Percentiles rank a stretch among this genome's conserved stretches.
Conservation (phyloP, 805 yeast species). For the Scheffersomyces lignosus region DNA sequence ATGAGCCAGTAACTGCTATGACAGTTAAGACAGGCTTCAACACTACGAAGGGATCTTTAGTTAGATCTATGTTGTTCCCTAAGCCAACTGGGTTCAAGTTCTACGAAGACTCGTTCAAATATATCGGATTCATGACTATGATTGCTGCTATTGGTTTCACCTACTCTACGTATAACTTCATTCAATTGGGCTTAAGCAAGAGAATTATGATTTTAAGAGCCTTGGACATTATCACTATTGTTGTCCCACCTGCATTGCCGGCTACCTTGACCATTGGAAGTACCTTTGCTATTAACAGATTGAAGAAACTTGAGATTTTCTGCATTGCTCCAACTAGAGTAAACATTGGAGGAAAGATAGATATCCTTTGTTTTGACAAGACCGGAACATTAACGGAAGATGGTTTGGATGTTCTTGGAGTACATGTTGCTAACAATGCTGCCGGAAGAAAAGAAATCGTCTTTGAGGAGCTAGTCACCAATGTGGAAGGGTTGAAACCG, state of each 20-base stretch:
- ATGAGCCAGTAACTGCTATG: conserved; percentile 81
- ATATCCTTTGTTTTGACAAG: conserved; percentile 89
- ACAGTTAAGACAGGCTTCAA: conserved; percentile 89
- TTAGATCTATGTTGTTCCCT: conserved; percentile 95
- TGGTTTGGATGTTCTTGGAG: conserved; percentile 82
- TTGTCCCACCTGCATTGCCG: conserved; percentile 98
- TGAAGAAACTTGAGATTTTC: conserved; percentile 64
- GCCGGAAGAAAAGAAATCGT: conserved; percentile 39
- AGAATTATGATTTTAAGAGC: conserved; percentile 81
- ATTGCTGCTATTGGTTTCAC: conserved; percentile 85
- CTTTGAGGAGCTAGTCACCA: conserved; percentile 27
- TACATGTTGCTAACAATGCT: conserved; percentile 44
- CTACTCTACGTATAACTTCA: conserved; percentile 79
- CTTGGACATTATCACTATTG: conserved; percentile 90
- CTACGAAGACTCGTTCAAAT: conserved; percentile 91
- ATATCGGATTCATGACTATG: conserved; percentile 89
- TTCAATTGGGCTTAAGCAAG: conserved; percentile 69
- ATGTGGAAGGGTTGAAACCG: too few relatives aligned
- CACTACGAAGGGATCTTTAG: conserved; percentile 91
- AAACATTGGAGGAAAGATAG: conserved; percentile 93
- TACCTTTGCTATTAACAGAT: conserved; percentile 80
- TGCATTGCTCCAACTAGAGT: conserved; percentile 95
- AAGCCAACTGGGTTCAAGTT: conserved; percentile 92
- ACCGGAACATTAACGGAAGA: conserved; percentile 98
- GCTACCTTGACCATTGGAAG: conserved; percentile 97